Percentiles rank a stretch among this genome's conserved stretches.
Conservation (phyloP, 345 rosid genomes). For the Barbarea vulgaris region DNA sequence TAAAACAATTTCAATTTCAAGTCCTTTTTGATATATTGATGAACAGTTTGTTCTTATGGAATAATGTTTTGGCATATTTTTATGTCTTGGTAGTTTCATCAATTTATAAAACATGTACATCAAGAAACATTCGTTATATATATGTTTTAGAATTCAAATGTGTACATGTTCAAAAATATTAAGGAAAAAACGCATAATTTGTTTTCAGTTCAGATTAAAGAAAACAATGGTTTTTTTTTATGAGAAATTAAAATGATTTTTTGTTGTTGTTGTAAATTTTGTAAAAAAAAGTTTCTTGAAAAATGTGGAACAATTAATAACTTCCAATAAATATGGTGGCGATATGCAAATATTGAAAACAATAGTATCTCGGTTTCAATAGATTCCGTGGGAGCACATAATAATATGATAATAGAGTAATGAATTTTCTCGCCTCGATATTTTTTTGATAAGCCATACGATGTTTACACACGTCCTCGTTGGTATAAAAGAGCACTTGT, state of each 20-base stretch:
- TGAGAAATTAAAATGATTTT: neutral
- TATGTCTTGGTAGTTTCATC: neutral
- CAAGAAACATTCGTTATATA: neutral
- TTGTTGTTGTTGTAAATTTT: too few species aligned
- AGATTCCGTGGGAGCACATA: slow-evolving; percentile 7
- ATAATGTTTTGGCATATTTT: neutral
- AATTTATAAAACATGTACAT: neutral
- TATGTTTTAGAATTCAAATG: neutral
- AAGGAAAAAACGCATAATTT: neutral
- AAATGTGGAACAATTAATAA: neutral
- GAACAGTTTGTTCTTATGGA: too few species aligned
- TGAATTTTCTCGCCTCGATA: neutral
- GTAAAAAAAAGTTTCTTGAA: too few species aligned
- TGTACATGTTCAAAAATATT: neutral
- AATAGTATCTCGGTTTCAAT: neutral
- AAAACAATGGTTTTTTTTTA: neutral
- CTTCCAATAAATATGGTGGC: neutral
- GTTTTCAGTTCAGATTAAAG: neutral
- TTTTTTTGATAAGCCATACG: slow-evolving; percentile 8
- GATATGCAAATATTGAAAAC: slow-evolving; percentile 21
- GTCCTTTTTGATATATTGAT: neutral
- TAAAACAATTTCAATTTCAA: neutral
- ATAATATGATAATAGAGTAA: slow-evolving; percentile 1
- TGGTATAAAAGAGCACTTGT: slow-evolving; percentile 26
- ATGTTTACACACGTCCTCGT: slow-evolving; percentile 41